Evolutionary conservation across 768 basidiomycete genomes (phyloP).

Genomic region (Lactarius quietus): DNA sequence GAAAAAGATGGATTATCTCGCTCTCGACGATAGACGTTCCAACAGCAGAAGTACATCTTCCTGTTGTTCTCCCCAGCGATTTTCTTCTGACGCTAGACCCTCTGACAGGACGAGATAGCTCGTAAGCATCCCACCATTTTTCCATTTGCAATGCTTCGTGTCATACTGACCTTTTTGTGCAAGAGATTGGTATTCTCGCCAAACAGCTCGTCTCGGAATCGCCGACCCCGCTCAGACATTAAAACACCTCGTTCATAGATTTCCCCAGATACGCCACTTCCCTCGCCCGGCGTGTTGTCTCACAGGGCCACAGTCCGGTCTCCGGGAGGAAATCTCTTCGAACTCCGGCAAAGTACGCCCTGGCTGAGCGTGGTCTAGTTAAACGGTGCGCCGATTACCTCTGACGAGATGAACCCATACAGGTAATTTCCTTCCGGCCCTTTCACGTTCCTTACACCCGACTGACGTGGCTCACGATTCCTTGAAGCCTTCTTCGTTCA

Average conservation of each 20-base stretch:
- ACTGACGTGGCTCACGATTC: constrained; percentile 8
- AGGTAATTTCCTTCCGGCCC: constrained; percentile 42
- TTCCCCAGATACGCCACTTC: constrained; percentile 86
- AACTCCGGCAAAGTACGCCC: constrained; percentile 54
- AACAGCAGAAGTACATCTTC: constrained; percentile 29
- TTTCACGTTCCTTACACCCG: background rate
- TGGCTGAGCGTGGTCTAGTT: constrained; percentile 68
- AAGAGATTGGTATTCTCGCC: constrained; percentile 69
- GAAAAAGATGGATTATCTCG: constrained; percentile 97
- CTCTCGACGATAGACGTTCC: constrained; percentile 76
- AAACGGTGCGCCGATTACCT: constrained; percentile 64
- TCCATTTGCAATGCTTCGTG: constrained; percentile 36
- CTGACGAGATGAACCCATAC: constrained; percentile 68
- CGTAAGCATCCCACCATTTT: constrained; percentile 14
- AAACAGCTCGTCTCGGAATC: constrained; percentile 71
- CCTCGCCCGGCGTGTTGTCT: constrained; percentile 64
- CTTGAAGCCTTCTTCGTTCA: constrained; percentile 55
- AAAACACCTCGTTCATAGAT: constrained; percentile 71
- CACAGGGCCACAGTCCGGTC: constrained; percentile 44
- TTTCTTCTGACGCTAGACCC: constrained; percentile 29
- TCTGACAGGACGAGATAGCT: constrained; percentile 48
- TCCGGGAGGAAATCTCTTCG: constrained; percentile 52
- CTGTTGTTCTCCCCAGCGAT: background rate
- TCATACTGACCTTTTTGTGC: constrained; percentile 30
- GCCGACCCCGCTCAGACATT: constrained; percentile 51